Evolutionary conservation across 257 asterid species (phyloP).

Genomic region (Capsicum chinense): DNA sequence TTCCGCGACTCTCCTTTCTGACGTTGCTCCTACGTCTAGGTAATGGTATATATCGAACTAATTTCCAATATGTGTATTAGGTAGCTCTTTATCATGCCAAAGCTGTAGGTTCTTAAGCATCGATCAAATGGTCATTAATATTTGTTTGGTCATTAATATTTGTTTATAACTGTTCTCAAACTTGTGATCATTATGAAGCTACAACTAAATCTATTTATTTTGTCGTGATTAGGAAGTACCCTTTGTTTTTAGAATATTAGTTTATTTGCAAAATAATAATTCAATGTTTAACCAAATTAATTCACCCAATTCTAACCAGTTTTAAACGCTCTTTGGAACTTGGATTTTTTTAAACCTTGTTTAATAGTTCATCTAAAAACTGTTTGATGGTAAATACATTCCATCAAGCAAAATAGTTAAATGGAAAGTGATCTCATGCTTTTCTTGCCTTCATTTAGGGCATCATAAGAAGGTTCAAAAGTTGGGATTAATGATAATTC

Average conservation of each 20-base stretch:
- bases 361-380: slow-evolving; percentile 32
- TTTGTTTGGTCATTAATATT: background rate
- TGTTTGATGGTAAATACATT: slow-evolving; percentile 49
- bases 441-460: slow-evolving; percentile 53
- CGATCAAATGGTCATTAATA: slow-evolving; percentile 31
- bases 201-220: background rate
- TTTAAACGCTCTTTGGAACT: slow-evolving; percentile 49
- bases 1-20: background rate
- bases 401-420: slow-evolving; percentile 65
- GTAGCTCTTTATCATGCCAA: slow-evolving; percentile 24
- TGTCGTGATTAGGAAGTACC: slow-evolving; percentile 42
- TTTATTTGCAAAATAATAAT: slow-evolving; percentile 43
- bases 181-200: background rate
- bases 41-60: background rate
- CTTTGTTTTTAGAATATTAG: slow-evolving; percentile 36
- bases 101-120: slow-evolving; percentile 12
- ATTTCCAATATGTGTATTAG: background rate
- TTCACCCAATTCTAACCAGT: slow-evolving; percentile 77
- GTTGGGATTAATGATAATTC: slow-evolving; percentile 23
- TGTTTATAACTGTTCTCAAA: background rate
- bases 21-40: background rate
- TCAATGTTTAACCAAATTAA: slow-evolving; percentile 69
- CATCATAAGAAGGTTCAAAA: slow-evolving; percentile 38
- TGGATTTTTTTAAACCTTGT: slow-evolving; percentile 20
- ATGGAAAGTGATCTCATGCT: slow-evolving; percentile 55